Evolutionary conservation across 768 basidiomycete genomes (phyloP), one percentile per base, ranked within the genome.

Genomic region (Guyanaporus albipodus): DNA sequence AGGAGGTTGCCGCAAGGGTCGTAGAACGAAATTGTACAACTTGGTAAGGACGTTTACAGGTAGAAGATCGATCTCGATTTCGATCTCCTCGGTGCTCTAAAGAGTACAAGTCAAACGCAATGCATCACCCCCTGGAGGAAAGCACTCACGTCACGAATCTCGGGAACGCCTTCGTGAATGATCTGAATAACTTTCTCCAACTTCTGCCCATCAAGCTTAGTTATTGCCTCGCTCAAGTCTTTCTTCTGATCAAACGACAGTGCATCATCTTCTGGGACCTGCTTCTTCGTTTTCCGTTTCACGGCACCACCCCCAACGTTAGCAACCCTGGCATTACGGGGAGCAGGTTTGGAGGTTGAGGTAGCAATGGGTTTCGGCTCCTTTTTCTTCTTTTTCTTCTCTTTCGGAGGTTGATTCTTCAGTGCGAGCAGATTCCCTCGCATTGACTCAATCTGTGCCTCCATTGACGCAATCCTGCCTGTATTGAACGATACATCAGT

Each of bases 211-310:
- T 96, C 91, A 21, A 96, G 80, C 59, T 79, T 79, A 50, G 78
- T 77, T 55, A 99, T 99, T 42, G 92, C 89, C 68, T 97, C 93
- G 60, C 93, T 95, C 46, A 99, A 73, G 63, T 97, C 92, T 69
- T 96, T 93, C 85, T 99, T 99, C 74, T 98, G 95, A 55, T 92
- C 91, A 64, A 95, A 90, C 42, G 90, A 87, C 29, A 97, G 75
- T 2, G 85, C 82, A 47, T 92, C 89, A 57, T 90, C 86, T 55
- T 91, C 87, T 9, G 78, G 69, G 35, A 82, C 65, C 31, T 74
- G 73, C 64, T 86, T 87, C 74, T 87, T 88, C 27, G 68, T 55
- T 59, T 77, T 80, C 54, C 72, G 70, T 68, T 82, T 83, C 70
- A 82, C 82, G 5, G 58, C 23, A 32, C 68, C 65, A 27, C 55